Evolutionary conservation across 73 alveolate genomes (phyloP).

Genomic region (Blepharisma japonicum): DNA sequence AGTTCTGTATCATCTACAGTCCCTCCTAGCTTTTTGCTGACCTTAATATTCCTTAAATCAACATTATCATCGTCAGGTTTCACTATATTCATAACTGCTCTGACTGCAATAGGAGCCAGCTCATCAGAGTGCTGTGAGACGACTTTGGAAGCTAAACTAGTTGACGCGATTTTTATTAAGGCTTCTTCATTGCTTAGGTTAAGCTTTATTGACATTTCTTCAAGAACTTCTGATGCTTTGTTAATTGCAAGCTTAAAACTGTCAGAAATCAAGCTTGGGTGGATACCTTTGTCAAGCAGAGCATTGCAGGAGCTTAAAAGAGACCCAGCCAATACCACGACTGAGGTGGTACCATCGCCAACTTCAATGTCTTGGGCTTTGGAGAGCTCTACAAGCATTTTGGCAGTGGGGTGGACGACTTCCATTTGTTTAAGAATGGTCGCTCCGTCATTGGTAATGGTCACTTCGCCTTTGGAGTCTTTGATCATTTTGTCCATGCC

Average conservation of each 20-base stretch:
- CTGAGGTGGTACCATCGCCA: constrained; percentile 99
- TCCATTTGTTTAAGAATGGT: constrained; percentile 97
- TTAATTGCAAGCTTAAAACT: constrained; percentile 84
- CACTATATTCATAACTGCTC: constrained; percentile 87
- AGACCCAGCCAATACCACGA: constrained; percentile 99
- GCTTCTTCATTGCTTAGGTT: constrained; percentile 91
- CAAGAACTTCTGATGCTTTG: constrained; percentile 81
- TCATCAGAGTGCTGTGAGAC: constrained; percentile 93
- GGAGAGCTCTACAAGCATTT: constrained; percentile 99
- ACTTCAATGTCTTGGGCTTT: constrained; percentile 99
- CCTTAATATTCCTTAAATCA: constrained; percentile 95
- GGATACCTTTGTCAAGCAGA: constrained; percentile 95
- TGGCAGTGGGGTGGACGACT: constrained; percentile 99
- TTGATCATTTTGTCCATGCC: constrained; percentile 99
- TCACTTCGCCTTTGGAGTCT: constrained; percentile 90
- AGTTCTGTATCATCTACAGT: constrained; percentile 98
- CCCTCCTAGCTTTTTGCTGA: constrained; percentile 92
- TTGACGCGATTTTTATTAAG: constrained; percentile 90
- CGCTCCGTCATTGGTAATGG: constrained; percentile 99
- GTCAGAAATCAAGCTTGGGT: constrained; percentile 95
- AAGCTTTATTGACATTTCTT: constrained; percentile 72
- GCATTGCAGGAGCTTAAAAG: constrained; percentile 88
- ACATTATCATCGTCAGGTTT: constrained; percentile 80
- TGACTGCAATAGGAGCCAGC: constrained; percentile 99
- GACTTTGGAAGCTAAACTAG: constrained; percentile 92